These are phyloP conservation scores for Aspergillus egyptiacus DNA, from an alignment of 495 filamentous ascomycete genomes.

Conservation along the genomic window DNA sequence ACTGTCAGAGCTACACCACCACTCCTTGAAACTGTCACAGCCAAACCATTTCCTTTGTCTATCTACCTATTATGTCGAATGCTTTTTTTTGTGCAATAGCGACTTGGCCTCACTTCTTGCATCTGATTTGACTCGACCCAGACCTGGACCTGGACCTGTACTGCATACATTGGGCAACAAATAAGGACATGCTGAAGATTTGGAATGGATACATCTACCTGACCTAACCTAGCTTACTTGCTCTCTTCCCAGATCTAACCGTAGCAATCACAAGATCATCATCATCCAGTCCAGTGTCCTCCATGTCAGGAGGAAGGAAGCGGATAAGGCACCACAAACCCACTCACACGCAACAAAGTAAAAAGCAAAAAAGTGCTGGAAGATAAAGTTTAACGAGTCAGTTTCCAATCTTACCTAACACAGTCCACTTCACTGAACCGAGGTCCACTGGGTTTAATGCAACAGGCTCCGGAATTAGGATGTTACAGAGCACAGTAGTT, in stretches of 20 bases:
- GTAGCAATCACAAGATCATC: background rate
- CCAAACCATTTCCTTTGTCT: background rate
- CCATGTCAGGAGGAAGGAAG: too few species aligned
- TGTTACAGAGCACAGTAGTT: too few species aligned
- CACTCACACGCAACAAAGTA: too few species aligned
- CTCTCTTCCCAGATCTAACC: background rate
- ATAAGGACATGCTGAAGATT: background rate
- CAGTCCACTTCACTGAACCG: too few species aligned
- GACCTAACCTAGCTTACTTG: background rate
- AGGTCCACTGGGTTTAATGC: too few species aligned
- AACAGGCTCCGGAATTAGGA: too few species aligned
- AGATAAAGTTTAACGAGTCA: too few species aligned
- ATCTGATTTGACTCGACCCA: background rate
- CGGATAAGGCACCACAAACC: too few species aligned
- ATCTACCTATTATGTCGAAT: background rate
- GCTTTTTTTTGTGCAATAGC: background rate
- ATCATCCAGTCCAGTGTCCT: too few species aligned
- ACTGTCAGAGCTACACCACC: background rate
- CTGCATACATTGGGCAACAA: constrained; percentile 7
- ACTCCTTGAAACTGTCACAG: constrained; percentile 1
- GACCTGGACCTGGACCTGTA: constrained; percentile 27
- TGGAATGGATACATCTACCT: background rate
- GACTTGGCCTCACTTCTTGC: constrained; percentile 3
- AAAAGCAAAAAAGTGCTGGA: too few species aligned
- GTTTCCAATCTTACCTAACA: too few species aligned